A percentile compares a stretch with the other conserved stretches of the same genome.
phyloP scores from a whole-genome alignment of 768 basidiomycete genomes.

The Suillus occidentalis region DNA sequence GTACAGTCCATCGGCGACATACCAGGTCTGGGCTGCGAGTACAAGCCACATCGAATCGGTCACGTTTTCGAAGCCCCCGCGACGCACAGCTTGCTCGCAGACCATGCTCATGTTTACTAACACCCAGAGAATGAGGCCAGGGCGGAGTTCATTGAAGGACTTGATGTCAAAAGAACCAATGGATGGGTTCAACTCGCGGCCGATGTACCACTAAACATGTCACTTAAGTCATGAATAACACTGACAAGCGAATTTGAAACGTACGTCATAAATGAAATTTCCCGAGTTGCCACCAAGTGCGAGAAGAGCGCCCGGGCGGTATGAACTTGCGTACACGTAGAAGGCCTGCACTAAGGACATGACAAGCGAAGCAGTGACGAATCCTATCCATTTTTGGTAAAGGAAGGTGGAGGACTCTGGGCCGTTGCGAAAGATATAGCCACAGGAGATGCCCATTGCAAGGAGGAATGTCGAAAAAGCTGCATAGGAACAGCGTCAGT shows the following conservation, averaged over 20 bases:
- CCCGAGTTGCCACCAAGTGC: slow-evolving; percentile 93
- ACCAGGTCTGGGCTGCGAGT: slow-evolving; percentile 80
- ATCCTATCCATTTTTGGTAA: slow-evolving; percentile 90
- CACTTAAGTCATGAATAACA: neutral
- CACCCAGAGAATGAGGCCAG: slow-evolving; percentile 82
- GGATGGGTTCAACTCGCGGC: slow-evolving; percentile 91
- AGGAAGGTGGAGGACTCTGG: slow-evolving; percentile 82
- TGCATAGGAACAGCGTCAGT: slow-evolving; percentile 27
- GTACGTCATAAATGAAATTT: slow-evolving; percentile 85
- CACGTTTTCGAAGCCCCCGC: slow-evolving; percentile 58
- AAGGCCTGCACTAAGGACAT: slow-evolving; percentile 78
- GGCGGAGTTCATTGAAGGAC: slow-evolving; percentile 49
- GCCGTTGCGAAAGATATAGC: slow-evolving; percentile 72
- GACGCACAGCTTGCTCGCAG: slow-evolving; percentile 85
- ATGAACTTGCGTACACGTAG: slow-evolving; percentile 71
- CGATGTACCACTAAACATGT: slow-evolving; percentile 78
- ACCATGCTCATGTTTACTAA: slow-evolving; percentile 88
- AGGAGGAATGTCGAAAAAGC: slow-evolving; percentile 88
- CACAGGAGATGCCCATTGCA: slow-evolving; percentile 69
- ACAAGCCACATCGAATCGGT: slow-evolving; percentile 95
- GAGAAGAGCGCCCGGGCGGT: slow-evolving; percentile 66
- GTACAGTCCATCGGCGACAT: slow-evolving; percentile 84
- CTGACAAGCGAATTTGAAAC: slow-evolving; percentile 26
- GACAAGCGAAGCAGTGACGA: slow-evolving; percentile 76
- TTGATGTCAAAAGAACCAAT: slow-evolving; percentile 78